phyloP scores from a whole-genome alignment of 2,329 filamentous ascomycete species.

The Trichoderma atroviride region DNA sequence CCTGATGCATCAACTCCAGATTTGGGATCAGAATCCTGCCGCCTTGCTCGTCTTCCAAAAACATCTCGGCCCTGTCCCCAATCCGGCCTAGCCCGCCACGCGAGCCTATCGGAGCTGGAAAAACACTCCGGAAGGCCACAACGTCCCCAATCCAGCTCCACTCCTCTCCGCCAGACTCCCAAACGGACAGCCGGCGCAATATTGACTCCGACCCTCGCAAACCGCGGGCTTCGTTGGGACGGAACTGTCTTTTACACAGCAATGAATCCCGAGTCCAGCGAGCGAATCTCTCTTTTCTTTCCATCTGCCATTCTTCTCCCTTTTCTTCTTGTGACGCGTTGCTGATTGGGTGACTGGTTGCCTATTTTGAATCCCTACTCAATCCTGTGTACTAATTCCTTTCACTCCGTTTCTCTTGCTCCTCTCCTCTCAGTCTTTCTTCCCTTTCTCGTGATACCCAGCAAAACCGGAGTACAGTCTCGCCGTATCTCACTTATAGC shows the following conservation, averaged over 20 bases:
- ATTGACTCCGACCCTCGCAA: conserved; percentile 23
- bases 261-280: neutral
- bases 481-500: conserved; percentile 8
- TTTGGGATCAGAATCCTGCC: neutral
- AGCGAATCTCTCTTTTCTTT: neutral
- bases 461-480: neutral
- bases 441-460: neutral
- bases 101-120: conserved; percentile 3
- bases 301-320: neutral
- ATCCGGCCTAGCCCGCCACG: neutral
- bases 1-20: neutral
- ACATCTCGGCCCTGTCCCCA: neutral
- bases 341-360: conserved; percentile 6
- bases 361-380: neutral
- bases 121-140: neutral
- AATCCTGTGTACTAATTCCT: neutral
- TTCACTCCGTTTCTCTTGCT: too few relatives aligned
- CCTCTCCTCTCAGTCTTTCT: neutral
- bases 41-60: neutral
- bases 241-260: neutral
- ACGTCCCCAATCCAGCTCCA: neutral
- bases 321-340: neutral
- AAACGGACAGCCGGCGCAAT: conserved; percentile 39
- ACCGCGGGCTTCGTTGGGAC: neutral
- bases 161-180: neutral